Evolutionary conservation across 202 grass and related monocot genomes (phyloP), one percentile per base, ranked within the genome.

Genomic region (Tripidium arundinaceum): DNA sequence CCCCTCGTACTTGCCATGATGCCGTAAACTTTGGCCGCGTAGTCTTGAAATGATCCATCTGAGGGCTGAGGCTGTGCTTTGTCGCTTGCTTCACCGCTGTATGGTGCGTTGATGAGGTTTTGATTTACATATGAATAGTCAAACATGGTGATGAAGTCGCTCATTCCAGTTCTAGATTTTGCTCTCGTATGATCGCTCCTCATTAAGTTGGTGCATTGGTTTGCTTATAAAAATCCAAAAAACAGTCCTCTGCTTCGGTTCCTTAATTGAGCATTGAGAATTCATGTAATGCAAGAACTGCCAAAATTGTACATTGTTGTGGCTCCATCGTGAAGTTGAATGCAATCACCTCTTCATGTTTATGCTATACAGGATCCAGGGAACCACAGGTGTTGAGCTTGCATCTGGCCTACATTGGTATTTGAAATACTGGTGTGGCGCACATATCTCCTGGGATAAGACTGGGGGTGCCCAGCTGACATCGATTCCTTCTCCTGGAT

Each of bases 401-500:
- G 87, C 88, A 9, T 91, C 92, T 77, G 94, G 94, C 26, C 94
- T 98, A 58, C 92, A 98, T 24, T 98, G 94, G 94, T 98, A 98
- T 65, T 81, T 98, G 37, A 98, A 98, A 59, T 94, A 98, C 63
- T 98, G 79, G 89, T 94, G 92, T 69, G 88, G 84, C 19, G 88
- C 83, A 18, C 95, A 98, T 76, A 98, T 98, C 82, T 98, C 95
- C 29, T 98, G 95, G 92, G 92, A 93, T 33, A 98, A 94, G 86
- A 94, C 94, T 21, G 94, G 95, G 9, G 90, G 95, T 42, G 76
- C 86, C 76, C 95, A 94, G 63, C 59, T 98, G 42, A 78, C 69
- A n/a, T 89, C 92, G 27, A 52, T 98, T 27, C 95, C 88, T 67
- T 57, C 13, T 5, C 86, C 92, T 71, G 90, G 92, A 18, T 89